Base-by-base conservation (phyloP, 2,329 filamentous ascomycete species). In the Scytalidium lignicola region DNA sequence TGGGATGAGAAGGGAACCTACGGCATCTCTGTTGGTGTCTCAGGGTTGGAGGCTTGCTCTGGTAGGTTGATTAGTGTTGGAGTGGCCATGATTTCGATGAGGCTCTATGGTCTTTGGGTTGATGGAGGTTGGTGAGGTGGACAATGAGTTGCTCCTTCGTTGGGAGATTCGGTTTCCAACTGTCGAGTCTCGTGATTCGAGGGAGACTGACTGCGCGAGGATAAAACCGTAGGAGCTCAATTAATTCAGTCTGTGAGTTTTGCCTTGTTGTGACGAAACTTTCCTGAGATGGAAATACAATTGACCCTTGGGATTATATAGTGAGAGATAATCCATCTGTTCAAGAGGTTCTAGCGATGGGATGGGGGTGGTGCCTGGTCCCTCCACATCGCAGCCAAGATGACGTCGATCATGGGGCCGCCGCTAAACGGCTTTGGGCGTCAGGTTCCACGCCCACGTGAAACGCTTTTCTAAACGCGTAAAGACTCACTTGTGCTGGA, bases 1-100 rank as follows among this genome's bases (percentile, higher is more conserved):
- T 48, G 32, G 45, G 44, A 56, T 45, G 43, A 50, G 20, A 49
- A 43, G 50, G 49, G 49, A 47, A 76, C 87, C 73, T 78, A 95
- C 88, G 91, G 91, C 71, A 88, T 85, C 62, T 96, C 91, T 47
- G 86, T 91, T 26, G 90, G 91, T 19, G 90, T 96, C 56, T 89
- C 86, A 48, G 88, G 85, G 55, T 89, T 87, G 29, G 89, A 91
- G 18, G 85, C 82, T 50, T 88, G 85, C 53, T 88, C 88, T 41
- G 90, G 90, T 52, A 95, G 79, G 66, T 91, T 90, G 74, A 92
- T 91, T 54, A 92, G 71, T 51, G 86, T 91, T 19, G 63, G 62
- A 44, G 58, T 59, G 10, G 59, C 52, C 55, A 63, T 59, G 22
- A 48, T 51, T 17, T 12, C 46, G 29, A 29, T 18, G 15, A 22